Evolutionary conservation across 139 green algal species (phyloP), one percentile per base, ranked within the genome.

Genomic region (Limnomonas spitsbergensis): DNA sequence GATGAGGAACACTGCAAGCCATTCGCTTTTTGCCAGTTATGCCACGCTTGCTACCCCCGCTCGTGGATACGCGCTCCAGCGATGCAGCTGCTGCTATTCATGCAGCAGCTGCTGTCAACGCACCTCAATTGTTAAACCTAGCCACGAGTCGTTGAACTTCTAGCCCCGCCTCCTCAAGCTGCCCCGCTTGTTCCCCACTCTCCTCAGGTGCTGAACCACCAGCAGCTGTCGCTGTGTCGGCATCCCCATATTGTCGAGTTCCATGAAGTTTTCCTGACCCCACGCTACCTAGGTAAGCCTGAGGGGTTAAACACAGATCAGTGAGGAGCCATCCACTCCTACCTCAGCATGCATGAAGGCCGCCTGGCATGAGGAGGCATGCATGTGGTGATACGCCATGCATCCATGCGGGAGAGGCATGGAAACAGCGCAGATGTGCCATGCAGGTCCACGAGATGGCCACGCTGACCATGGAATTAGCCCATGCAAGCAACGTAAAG

Each of bases 161-260:
- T 70, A 9, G 7, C 29, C 56, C 9, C 29, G n/a, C 4, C 56
- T 37, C 7, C 56, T 70, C 4, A 4, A 70, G 9, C 7, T 32
- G 56, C 56, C 29, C 56, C 29, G 6, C 29, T 3, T 74, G 6
- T 20, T 7, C 14, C 26, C 61, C 26, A 39, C 29, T 72, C 61
- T 37, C 61, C 61, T 37, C 70, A 76, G 70, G 40, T 76, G 2
- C 68, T 84, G 2, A 78, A 84, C 26, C 80, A 84, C 68, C 80
- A 84, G 80, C 68, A 81, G 53, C 53, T 84, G 4, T 81, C 75
- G 4, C 68, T 81, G 0, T 78, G 53, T 52, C 69, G 75, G 32
- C 83, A 98, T 71, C 94, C 94, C 3, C 95, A 98, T 84, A 96
- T 98, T 34, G 87, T 98, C 0, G 86, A 93, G 66, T 98, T 98